These are phyloP conservation scores for Hemileia vastatrix DNA, from an alignment of 1,284 basidiomycete species.

Conservation along the genomic window DNA sequence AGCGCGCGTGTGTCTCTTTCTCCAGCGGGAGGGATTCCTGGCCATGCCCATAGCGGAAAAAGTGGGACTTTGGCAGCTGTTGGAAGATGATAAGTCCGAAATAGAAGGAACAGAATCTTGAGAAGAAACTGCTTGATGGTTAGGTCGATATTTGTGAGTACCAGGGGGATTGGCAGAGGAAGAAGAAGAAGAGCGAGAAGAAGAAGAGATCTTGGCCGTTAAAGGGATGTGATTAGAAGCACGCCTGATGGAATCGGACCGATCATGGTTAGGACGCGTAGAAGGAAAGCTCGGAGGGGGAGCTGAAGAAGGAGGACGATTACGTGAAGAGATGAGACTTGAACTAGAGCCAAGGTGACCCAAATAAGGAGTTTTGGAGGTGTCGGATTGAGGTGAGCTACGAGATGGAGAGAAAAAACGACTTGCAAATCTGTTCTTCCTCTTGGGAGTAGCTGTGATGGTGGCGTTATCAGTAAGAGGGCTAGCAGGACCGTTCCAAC, in stretches of 20 bases:
- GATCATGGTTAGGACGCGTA: too few species aligned
- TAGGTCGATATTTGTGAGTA: too few species aligned
- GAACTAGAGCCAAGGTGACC: neutral
- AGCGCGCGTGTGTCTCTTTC: too few species aligned
- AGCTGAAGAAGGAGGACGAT: neutral
- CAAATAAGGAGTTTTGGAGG: neutral
- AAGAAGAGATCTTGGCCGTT: too few species aligned
- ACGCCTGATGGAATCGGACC: too few species aligned
- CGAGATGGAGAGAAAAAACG: neutral
- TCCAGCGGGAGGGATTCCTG: too few species aligned
- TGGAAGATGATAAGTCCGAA: constrained; percentile 14
- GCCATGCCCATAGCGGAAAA: too few species aligned
- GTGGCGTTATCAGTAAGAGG: too few species aligned
- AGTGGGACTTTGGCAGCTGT: constrained; percentile 3
- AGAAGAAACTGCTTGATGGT: constrained; percentile 7
- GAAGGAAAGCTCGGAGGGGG: neutral
- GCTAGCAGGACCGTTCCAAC: neutral
- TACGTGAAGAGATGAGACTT: neutral
- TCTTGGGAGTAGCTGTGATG: too few species aligned
- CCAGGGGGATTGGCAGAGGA: too few species aligned
- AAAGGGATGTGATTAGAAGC: too few species aligned
- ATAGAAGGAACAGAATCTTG: constrained; percentile 20
- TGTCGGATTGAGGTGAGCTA: neutral
- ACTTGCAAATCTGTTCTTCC: neutral
- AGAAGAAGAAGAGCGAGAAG: neutral